A percentile compares a stretch with the other conserved stretches of the same genome.
Conservation (phyloP, 2,329 filamentous ascomycete genomes). For the Trichoderma sp. region DNA sequence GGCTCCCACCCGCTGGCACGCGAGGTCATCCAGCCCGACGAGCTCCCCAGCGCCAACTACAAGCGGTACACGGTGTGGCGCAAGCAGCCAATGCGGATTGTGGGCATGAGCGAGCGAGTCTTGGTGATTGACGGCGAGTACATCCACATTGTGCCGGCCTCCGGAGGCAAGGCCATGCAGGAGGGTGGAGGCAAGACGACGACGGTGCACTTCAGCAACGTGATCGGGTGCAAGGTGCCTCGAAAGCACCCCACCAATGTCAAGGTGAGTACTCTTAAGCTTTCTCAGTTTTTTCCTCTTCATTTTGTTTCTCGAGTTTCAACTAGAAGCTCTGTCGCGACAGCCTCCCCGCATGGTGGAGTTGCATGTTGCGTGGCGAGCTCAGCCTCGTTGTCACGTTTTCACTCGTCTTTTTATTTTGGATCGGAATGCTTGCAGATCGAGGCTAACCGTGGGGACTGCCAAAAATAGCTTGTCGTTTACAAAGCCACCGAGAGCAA, state of each 20-base stretch:
- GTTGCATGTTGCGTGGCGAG: neutral
- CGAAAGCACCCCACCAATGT: slow-evolving; percentile 81
- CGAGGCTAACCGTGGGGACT: slow-evolving; percentile 5
- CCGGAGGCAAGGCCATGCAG: slow-evolving; percentile 66
- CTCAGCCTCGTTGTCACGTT: slow-evolving; percentile 16
- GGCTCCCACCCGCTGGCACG: slow-evolving; percentile 70
- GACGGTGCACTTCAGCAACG: slow-evolving; percentile 79
- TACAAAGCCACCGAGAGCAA: slow-evolving; percentile 78
- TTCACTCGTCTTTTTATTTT: neutral
- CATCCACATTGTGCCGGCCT: slow-evolving; percentile 79
- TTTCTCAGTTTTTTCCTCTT: neutral
- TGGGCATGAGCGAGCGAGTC: slow-evolving; percentile 73
- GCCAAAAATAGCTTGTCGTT: slow-evolving; percentile 61
- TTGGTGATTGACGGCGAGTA: slow-evolving; percentile 84
- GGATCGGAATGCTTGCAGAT: neutral
- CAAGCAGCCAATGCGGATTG: slow-evolving; percentile 81
- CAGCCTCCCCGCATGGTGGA: slow-evolving; percentile 3
- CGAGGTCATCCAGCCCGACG: slow-evolving; percentile 63
- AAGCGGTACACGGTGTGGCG: slow-evolving; percentile 80
- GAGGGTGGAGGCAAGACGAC: slow-evolving; percentile 72
- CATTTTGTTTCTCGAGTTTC: neutral
- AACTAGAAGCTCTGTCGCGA: neutral
- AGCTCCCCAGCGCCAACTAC: slow-evolving; percentile 63
- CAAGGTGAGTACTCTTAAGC: slow-evolving; percentile 56
- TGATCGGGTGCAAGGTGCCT: slow-evolving; percentile 80